Evolutionary conservation across 164 flowering plant species (phyloP).

Genomic region (Liriodendron chinense): DNA sequence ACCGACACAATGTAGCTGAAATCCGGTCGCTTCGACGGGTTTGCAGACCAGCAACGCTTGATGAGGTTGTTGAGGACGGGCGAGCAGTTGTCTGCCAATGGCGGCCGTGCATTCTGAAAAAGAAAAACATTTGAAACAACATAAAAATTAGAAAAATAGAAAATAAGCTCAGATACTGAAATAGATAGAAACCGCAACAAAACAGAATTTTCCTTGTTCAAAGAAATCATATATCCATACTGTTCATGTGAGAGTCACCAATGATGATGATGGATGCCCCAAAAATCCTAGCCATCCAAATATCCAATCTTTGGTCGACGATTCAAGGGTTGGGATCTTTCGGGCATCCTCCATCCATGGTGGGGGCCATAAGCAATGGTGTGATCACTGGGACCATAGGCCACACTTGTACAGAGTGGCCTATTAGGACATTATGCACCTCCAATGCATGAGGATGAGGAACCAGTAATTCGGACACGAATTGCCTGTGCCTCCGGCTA

Average conservation of each 20-base stretch:
- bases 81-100: conserved; percentile 80
- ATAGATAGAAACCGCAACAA: background rate
- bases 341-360: background rate
- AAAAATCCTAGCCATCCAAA: no score
- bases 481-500: no score
- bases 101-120: conserved; percentile 83
- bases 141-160: background rate
- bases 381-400: background rate
- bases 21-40: conserved; percentile 89
- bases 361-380: background rate
- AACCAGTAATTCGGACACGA: no score
- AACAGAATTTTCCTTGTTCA: conserved; percentile 1
- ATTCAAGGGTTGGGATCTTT: background rate
- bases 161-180: background rate
- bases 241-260: background rate
- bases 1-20: conserved; percentile 67
- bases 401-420: no score
- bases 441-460: no score
- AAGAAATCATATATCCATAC: background rate
- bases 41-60: conserved; percentile 85
- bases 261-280: no score
- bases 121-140: background rate
- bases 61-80: conserved; percentile 83
- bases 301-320: no score
- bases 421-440: no score